Evolutionary conservation across 495 filamentous ascomycete species (phyloP).

Genomic region (Xylaria venustula): DNA sequence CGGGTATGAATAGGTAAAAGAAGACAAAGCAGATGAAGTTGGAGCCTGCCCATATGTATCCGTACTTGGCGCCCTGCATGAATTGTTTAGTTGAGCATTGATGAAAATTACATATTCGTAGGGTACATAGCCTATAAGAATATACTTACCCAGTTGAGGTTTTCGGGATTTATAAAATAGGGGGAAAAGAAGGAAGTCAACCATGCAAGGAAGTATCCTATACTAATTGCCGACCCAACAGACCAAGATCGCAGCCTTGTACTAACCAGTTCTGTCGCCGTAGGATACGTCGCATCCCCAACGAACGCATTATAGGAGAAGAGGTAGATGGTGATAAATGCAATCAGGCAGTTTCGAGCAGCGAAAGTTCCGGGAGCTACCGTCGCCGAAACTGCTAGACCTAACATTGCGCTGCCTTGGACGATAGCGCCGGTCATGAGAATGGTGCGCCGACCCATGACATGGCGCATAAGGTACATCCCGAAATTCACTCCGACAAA

Average conservation of each 20-base stretch:
- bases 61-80: conserved; percentile 41
- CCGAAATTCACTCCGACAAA: conserved; percentile 40
- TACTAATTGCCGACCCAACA: conserved; percentile 46
- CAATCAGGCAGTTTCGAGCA: conserved; percentile 29
- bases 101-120: background rate
- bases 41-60: conserved; percentile 51
- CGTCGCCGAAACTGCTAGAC: conserved; percentile 33
- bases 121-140: too few relatives aligned
- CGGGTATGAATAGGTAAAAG: conserved; percentile 46
- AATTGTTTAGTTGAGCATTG: too few relatives aligned
- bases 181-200: conserved; percentile 43
- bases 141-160: conserved; percentile 46
- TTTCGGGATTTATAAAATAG: conserved; percentile 51
- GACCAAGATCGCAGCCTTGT: conserved; percentile 51
- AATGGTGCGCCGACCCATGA: conserved; percentile 33
- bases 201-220: conserved; percentile 49
- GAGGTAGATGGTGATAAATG: conserved; percentile 23
- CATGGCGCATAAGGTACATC: conserved; percentile 39
- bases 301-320: conserved; percentile 42
- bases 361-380: conserved; percentile 27
- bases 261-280: conserved; percentile 44
- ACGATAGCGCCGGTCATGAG: conserved; percentile 33
- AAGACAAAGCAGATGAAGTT: conserved; percentile 46
- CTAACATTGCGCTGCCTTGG: conserved; percentile 37
- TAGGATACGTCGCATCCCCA: conserved; percentile 42